phyloP scores from a whole-genome alignment of 2,329 filamentous ascomycete genomes.

The Aspergillus alliaceus region DNA sequence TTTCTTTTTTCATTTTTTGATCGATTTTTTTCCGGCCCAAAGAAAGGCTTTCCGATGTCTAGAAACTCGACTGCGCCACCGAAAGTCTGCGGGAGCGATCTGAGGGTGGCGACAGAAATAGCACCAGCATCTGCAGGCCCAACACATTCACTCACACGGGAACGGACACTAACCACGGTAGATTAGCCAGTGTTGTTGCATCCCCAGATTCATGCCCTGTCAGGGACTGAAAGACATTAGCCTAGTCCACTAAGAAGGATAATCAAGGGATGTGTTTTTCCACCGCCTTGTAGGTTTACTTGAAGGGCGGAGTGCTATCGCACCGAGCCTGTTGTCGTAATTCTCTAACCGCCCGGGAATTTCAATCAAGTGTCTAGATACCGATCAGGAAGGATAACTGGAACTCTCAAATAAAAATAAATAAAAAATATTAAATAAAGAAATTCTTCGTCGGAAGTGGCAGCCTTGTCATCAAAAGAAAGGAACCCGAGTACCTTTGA shows the following conservation, averaged over 20 bases:
- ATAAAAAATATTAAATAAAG: no score
- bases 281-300: not conserved
- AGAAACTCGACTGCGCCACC: constrained; percentile 19
- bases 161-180: constrained; percentile 13
- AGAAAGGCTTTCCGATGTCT: constrained; percentile 1
- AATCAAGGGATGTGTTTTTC: constrained; percentile 11
- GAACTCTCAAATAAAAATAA: no score
- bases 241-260: constrained; percentile 3
- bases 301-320: not conserved
- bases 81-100: constrained; percentile 5
- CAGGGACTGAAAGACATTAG: constrained; percentile 8
- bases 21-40: not conserved
- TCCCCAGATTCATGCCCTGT: constrained; percentile 18
- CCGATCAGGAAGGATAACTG: not conserved
- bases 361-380: not conserved
- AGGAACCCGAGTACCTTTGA: not conserved
- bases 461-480: constrained; percentile 5
- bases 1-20: constrained; percentile 4
- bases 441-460: not conserved
- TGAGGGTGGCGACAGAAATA: constrained; percentile 23
- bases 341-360: constrained; percentile 10
- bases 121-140: constrained; percentile 14
- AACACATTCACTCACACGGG: constrained; percentile 8
- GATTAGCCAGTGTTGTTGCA: constrained; percentile 14
- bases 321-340: not conserved